phyloP scores from a whole-genome alignment of 148 eudicot genomes.

The Arbutus unedo region DNA sequence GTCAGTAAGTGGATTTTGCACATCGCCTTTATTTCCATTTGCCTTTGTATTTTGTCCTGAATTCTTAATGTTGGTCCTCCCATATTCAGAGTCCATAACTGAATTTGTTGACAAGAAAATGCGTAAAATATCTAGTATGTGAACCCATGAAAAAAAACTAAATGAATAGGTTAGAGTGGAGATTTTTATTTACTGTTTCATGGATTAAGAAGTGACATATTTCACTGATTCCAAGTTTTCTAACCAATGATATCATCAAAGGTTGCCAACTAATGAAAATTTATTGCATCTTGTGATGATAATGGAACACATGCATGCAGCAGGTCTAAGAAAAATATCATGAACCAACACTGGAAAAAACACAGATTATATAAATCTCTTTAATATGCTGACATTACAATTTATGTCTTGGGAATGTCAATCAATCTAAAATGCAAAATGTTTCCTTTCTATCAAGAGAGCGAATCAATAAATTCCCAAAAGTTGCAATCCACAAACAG shows the following conservation, averaged over 20 bases:
- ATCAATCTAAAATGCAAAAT: background rate
- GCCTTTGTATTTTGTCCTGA: constrained; percentile 1
- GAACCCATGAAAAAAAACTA: background rate
- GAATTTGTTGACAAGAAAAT: background rate
- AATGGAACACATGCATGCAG: background rate
- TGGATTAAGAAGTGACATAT: background rate
- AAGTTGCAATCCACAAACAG: background rate
- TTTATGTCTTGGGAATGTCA: background rate
- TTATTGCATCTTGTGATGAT: background rate
- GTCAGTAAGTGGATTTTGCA: background rate
- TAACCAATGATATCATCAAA: background rate
- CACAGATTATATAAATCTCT: no score
- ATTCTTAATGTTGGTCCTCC: background rate
- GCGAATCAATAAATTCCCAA: background rate
- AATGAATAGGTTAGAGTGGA: background rate
- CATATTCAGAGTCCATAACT: background rate
- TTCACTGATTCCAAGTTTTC: background rate
- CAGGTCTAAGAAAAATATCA: background rate
- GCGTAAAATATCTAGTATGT: background rate
- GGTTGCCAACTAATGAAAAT: background rate
- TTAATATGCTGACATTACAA: background rate
- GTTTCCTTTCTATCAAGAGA: background rate
- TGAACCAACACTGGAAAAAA: background rate
- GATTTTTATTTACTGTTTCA: background rate
- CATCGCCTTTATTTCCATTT: background rate